Base-by-base conservation (phyloP, 306 rosid species). In the Nissolia schottii region DNA sequence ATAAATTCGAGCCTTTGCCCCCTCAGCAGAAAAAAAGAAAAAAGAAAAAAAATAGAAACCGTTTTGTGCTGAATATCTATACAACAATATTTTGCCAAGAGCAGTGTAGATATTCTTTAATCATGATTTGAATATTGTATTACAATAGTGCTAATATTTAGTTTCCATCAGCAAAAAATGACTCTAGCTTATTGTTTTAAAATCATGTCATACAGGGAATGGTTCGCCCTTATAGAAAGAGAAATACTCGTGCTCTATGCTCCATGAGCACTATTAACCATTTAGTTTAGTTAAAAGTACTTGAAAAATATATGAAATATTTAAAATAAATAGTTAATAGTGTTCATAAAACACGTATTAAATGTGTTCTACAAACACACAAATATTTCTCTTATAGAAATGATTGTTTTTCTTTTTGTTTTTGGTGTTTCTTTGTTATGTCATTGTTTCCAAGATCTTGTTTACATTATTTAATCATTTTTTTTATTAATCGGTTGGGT, bases 171-270 rank as follows among this genome's bases (percentile, higher is more conserved):
- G 28, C 60, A 15, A 49, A 50, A 46, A 64, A 11, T 58, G 8
- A 28, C 78, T 71, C 31, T n/a, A 28, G 19, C 23, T 27, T n/a
- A n/a, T n/a, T 51, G 11, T 29, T 55, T 45, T 61, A 71, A 43
- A 64, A 45, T 37, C 11, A 57, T 76, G 65, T 48, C 54, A 58
- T 71, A 64, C 91, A 94, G 97, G 99, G 99, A 94, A 62, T 94
- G 88, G 82, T 81, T 94, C 38, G 96, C 99, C 72, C 96, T 94
- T 74, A 91, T 97, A 19, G 97, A n/a, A n/a, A n/a, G 97, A 63
- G 96, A 94, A 84, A 91, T n/a, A n/a, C n/a, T n/a, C n/a, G n/a
- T n/a, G n/a, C n/a, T n/a, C n/a, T n/a, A n/a, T n/a, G n/a, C n/a
- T n/a, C n/a, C n/a, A n/a, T n/a, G n/a, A n/a, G n/a, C n/a, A n/a